phyloP scores from a whole-genome alignment of 345 rosid genomes.

The Syzygium aqueum region DNA sequence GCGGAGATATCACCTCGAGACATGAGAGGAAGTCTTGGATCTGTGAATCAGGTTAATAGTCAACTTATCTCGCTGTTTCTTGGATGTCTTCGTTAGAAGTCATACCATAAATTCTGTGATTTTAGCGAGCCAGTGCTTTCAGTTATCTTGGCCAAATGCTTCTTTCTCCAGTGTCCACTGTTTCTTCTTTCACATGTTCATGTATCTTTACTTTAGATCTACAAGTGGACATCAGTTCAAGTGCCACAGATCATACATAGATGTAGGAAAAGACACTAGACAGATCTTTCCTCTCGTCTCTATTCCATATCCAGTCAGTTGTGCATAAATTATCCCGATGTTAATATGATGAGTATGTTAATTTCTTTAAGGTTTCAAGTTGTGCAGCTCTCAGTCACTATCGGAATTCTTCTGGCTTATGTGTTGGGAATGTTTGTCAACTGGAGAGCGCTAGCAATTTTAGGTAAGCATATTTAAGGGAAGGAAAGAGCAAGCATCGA shows the following conservation, averaged over 20 bases:
- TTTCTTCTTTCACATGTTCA: neutral
- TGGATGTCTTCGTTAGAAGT: neutral
- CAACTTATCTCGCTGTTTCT: neutral
- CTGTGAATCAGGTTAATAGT: constrained; percentile 58
- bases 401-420: constrained; percentile 62
- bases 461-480: constrained; percentile 25
- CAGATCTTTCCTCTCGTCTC: neutral
- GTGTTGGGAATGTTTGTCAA: constrained; percentile 47
- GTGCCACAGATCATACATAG: neutral
- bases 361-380: neutral
- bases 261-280: neutral
- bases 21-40: constrained; percentile 65
- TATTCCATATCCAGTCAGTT: neutral
- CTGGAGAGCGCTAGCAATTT: constrained; percentile 64
- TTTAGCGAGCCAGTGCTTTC: neutral
- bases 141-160: neutral
- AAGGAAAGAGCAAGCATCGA: neutral
- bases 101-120: neutral
- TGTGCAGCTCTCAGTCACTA: constrained; percentile 54
- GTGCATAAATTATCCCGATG: neutral
- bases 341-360: neutral
- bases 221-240: neutral
- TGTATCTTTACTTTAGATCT: neutral
- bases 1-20: constrained; percentile 78
- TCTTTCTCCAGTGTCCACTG: neutral